Base-by-base conservation (phyloP, 2,329 filamentous ascomycete genomes). In the Escovopsis sp. region DNA sequence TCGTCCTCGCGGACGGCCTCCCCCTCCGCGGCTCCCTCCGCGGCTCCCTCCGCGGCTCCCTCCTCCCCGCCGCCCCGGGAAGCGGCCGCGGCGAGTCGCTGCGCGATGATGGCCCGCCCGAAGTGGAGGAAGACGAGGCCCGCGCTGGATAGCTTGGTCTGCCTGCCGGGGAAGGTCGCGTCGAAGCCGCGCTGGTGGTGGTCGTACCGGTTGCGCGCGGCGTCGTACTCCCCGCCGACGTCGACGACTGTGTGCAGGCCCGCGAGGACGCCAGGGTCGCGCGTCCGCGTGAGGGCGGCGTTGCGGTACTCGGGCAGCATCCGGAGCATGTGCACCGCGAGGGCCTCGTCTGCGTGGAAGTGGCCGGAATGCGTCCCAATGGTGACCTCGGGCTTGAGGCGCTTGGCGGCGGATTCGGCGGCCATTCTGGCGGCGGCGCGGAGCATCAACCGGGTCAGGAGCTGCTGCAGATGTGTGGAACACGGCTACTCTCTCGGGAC, bases 291-390 rank as follows among this genome's bases (percentile, higher is more conserved):
- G 30, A 98, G 79, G 30, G 68, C 56, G 18, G 85, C 78, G 46
- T 70, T 62, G 37, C 68, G 57, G 66, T 96, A 98, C 39, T 77
- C 63, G 16, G 90, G 88, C 14, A 96, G 79, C 38, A 81, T 72
- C 45, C 86, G 85, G 47, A 98, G 81, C 68, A 98, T 85, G 67
- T 93, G 86, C 44, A 98, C 87, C 39, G 90, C 90, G 30, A 98
- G 76, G 41, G 90, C 88, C 65, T 98, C 90, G 60, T 98, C 90
- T 56, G 90, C 90, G 65, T 98, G 90, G 71, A 98, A 98, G 67
- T 94, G 86, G 47, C 90, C 90, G 63, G 80, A 94, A 72, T 98
- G 90, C 21, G 90, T 98, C 53, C 87, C 90, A 55, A 94, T 92
- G 47, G 76, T 61, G 44, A 79, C 62, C 40, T 72, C 67, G 48